phyloP scores from a whole-genome alignment of 2,329 filamentous ascomycete species.

The Neonectria faginata region DNA sequence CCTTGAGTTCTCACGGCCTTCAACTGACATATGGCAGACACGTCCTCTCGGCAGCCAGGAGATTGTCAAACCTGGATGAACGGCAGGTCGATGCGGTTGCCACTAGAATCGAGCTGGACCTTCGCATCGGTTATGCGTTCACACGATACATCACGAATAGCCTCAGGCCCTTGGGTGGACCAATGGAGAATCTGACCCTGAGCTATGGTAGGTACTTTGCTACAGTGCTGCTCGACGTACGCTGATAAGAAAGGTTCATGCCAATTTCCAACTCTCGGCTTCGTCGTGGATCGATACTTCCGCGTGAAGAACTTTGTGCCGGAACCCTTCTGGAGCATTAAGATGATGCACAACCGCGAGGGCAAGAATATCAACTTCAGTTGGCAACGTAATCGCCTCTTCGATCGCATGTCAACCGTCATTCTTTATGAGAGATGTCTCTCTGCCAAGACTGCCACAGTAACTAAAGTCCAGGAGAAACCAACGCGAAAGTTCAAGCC shows the following conservation, averaged over 20 bases:
- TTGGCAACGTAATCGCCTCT: constrained; percentile 86
- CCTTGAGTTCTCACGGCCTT: too few relatives aligned
- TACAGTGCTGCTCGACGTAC: background rate
- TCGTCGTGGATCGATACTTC: constrained; percentile 96
- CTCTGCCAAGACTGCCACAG: constrained; percentile 77
- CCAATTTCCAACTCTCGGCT: constrained; percentile 95
- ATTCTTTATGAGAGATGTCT: constrained; percentile 91
- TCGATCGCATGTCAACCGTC: constrained; percentile 84
- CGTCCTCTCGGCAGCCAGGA: constrained; percentile 83
- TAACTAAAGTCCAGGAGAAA: constrained; percentile 89
- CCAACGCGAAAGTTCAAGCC: constrained; percentile 95
- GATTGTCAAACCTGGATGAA: constrained; percentile 83
- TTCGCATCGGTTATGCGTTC: constrained; percentile 92
- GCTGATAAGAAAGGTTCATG: constrained; percentile 74
- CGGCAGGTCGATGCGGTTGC: constrained; percentile 88
- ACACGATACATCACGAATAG: constrained; percentile 87
- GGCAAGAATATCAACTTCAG: constrained; percentile 83
- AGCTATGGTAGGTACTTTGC: constrained; percentile 76
- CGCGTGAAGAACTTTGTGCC: constrained; percentile 93
- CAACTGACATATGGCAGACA: constrained; percentile 66
- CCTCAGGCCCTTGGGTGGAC: constrained; percentile 77
- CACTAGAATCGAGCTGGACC: constrained; percentile 90
- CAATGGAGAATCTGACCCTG: constrained; percentile 73
- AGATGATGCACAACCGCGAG: constrained; percentile 81
- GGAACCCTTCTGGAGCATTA: constrained; percentile 94